A percentile compares a stretch with the other conserved stretches of the same genome.
These are phyloP conservation scores for Fusarium duplospermum DNA, from an alignment of 2,329 filamentous ascomycete species.

Conservation along the genomic window DNA sequence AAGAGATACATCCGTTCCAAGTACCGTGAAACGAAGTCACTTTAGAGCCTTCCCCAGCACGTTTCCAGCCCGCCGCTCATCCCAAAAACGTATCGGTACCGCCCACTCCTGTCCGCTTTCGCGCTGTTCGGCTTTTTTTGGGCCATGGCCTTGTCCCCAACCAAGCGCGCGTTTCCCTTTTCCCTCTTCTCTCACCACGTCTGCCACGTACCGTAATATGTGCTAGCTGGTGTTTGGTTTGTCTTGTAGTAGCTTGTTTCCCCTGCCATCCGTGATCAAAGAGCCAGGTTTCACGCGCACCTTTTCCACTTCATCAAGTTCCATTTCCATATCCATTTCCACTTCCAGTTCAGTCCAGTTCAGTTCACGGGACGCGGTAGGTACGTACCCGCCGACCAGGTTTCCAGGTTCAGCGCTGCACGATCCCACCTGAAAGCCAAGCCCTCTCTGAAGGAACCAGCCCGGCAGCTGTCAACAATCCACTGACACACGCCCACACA, in stretches of 20 bases:
- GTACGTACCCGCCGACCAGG: constrained; percentile 32
- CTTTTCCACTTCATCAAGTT: neutral
- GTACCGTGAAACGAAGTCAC: constrained; percentile 39
- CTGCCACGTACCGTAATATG: constrained; percentile 11
- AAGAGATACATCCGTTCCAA: constrained; percentile 25
- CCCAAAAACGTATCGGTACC: constrained; percentile 44
- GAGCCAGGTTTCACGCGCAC: neutral
- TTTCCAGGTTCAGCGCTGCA: constrained; percentile 28
- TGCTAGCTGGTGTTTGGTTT: constrained; percentile 9
- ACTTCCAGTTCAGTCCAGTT: neutral
- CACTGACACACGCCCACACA: constrained; percentile 41
- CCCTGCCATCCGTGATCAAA: constrained; percentile 3
- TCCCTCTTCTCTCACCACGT: constrained; percentile 18
- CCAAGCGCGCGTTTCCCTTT: constrained; percentile 36
- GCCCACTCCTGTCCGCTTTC: constrained; percentile 42
- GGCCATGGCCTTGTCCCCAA: constrained; percentile 34
- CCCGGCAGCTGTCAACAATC: constrained; percentile 43
- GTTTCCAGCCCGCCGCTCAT: constrained; percentile 39
- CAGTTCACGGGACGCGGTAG: constrained; percentile 21
- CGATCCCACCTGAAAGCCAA: constrained; percentile 42
- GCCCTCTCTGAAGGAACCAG: constrained; percentile 39
- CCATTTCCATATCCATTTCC: neutral
- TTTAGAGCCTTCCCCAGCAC: constrained; percentile 37
- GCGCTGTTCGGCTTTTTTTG: constrained; percentile 40
- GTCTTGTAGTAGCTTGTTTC: constrained; percentile 10